Percentiles rank a stretch among this genome's conserved stretches.
Conservation (phyloP, 768 basidiomycete genomes). For the Naematelia aurantialba region DNA sequence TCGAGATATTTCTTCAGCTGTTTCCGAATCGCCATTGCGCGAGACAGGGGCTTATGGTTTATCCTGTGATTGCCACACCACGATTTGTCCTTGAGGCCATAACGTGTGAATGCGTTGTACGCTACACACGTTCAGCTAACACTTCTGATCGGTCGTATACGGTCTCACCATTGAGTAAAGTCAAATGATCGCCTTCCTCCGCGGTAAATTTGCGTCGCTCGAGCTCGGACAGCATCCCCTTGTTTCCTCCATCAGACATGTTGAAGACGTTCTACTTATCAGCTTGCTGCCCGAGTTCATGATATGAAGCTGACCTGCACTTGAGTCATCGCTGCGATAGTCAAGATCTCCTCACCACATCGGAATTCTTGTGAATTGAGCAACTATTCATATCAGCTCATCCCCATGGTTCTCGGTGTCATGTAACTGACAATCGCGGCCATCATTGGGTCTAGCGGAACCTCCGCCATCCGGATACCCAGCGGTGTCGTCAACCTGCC, state of each 20-base stretch:
- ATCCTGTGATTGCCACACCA: slow-evolving; percentile 93
- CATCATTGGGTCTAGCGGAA: slow-evolving; percentile 85
- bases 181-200: slow-evolving; percentile 97
- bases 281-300: neutral
- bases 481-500: slow-evolving; percentile 70
- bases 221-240: slow-evolving; percentile 75
- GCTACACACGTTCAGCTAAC: slow-evolving; percentile 54
- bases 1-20: slow-evolving; percentile 94
- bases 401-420: neutral
- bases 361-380: slow-evolving; percentile 77
- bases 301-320: slow-evolving; percentile 63
- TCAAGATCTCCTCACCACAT: slow-evolving; percentile 92
- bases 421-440: slow-evolving; percentile 77
- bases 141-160: neutral
- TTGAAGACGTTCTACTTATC: slow-evolving; percentile 74
- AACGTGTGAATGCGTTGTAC: slow-evolving; percentile 86
- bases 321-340: slow-evolving; percentile 92
- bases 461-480: slow-evolving; percentile 86
- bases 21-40: slow-evolving; percentile 89
- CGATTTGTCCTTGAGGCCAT: slow-evolving; percentile 67
- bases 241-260: slow-evolving; percentile 76
- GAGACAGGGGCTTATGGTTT: slow-evolving; percentile 88
- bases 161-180: slow-evolving; percentile 75
- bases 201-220: slow-evolving; percentile 95
- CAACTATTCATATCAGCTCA: slow-evolving; percentile 57